Base-by-base conservation (phyloP, 2,329 filamentous ascomycete genomes). In the Penicillium sp. region DNA sequence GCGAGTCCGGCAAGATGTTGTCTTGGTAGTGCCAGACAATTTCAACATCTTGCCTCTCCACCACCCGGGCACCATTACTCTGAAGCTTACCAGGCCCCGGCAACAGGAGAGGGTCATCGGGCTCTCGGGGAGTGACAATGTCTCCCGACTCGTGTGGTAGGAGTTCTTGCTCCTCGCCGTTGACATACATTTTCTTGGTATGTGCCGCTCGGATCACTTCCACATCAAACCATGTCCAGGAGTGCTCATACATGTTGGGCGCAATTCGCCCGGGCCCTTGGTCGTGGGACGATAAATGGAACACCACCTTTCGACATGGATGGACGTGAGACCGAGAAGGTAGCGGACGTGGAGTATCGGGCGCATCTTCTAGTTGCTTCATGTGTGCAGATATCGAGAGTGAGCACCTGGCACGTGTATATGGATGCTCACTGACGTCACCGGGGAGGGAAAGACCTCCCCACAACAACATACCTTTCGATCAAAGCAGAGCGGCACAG, bases 201-300 rank as follows among this genome's bases (percentile, higher is more conserved):
- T 66, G 56, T 18, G 61, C 59, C 1, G 45, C 51, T 24, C 43
- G 62, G 13, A 67, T 58, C 5, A 68, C 50, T 44, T 69, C 66
- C 1, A 56, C 56, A 39, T 71, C 66, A 47, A 71, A 71, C 69
- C 69, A 71, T 18, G 68, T 68, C 48, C 51, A 68, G 9, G 68
- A 68, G 24, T 54, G 56, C 5, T 58, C 38, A 47, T 67, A 70
- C 34, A 51, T 57, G n/a, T 59, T 51, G 13, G 53, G 48, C 26
- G 39, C 48, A 5, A 51, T 39, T 12, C 12, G 13, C 1, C 57
- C 56, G 4, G 59, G 50, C 13, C 67, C 69, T 47, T 71, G 69
- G 45, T 71, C 69, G 18, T 65, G 66, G 3, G 67, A 66, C 5
- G 54, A 51, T 12, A 71, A 55, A 6, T 54, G 54, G 38, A 71